phyloP scores from a whole-genome alignment of 2,329 filamentous ascomycete species.

The Alternaria solani region DNA sequence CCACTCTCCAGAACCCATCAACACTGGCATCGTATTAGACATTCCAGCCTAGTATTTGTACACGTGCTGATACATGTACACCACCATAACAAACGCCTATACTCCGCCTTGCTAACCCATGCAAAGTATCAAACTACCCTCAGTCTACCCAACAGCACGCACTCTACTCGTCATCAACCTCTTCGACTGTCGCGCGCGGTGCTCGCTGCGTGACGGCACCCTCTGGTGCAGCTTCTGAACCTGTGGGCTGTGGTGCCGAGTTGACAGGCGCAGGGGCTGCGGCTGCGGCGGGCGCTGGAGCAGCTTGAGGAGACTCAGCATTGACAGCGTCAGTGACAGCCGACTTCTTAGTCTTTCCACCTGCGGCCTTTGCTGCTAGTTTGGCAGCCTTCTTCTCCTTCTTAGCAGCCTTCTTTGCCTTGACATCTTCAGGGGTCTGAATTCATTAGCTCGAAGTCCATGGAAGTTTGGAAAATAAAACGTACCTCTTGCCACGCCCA shows the following conservation, averaged over 20 bases:
- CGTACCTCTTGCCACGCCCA: constrained; percentile 98
- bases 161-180: constrained; percentile 45
- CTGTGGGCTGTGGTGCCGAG: constrained; percentile 40
- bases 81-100: constrained; percentile 6
- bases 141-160: neutral
- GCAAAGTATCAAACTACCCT: constrained; percentile 8
- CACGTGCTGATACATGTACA: neutral
- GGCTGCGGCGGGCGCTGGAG: constrained; percentile 6
- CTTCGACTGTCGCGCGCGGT: constrained; percentile 48
- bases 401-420: constrained; percentile 56
- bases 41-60: neutral
- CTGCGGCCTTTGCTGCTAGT: constrained; percentile 39
- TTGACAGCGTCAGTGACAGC: constrained; percentile 35
- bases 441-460: neutral
- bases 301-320: constrained; percentile 24
- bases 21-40: neutral
- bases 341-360: constrained; percentile 45
- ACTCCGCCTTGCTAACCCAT: constrained; percentile 15
- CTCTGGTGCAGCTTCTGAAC: constrained; percentile 31
- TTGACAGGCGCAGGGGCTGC: constrained; percentile 27
- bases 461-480: neutral
- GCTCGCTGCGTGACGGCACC: constrained; percentile 39
- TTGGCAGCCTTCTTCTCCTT: constrained; percentile 49
- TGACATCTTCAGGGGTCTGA: constrained; percentile 53
- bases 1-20: neutral